Evolutionary conservation across 2,329 filamentous ascomycete genomes (phyloP), one percentile per base, ranked within the genome.

Genomic region (Pyrenophora graminea): DNA sequence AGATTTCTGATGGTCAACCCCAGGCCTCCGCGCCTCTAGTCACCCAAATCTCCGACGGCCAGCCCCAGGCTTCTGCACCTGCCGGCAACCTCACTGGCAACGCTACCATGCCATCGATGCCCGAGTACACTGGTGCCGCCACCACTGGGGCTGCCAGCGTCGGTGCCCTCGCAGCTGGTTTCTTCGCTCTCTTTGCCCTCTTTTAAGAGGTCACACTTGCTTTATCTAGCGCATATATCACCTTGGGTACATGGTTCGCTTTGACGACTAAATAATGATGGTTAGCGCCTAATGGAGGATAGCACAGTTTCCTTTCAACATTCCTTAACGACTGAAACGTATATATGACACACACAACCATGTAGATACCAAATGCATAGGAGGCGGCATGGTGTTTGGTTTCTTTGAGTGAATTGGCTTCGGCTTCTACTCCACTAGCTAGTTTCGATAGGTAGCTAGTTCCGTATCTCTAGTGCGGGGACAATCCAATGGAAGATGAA

Each of bases 41-140:
- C 12, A 61, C 66, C 2, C 63, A 70, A 48, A 66, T 69, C 45
- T 55, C 63, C 6, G 69, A 71, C 47, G 68, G 66, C 18, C 66
- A 68, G 27, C 62, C 64, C 3, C 67, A 67, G 40, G 58, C 56
- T 19, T 58, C 53, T 19, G 42, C 53, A 4, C 60, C 53, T 13
- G 44, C 51, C 5, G 40, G 49, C 55, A 51, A 56, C 54, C 38
- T 53, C 10, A 52, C 55, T 13, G 36, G 38, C 39, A 59, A 52
- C 45, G 48, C 58, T 3, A 63, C 62, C 15, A 37, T 23, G 3
- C 39, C 62, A 9, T 4, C 55, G 7, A 21, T 61, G 1, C 15
- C 66, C 3, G 48, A 67, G 50, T 72, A 63, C 61, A 68, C 69
- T 17, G 69, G 68, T 39, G 69, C 67, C 25, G 69, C 68, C n/a